These are phyloP conservation scores for Limnomonas spitsbergensis DNA, from an alignment of 139 green algal species.

Conservation along the genomic window DNA sequence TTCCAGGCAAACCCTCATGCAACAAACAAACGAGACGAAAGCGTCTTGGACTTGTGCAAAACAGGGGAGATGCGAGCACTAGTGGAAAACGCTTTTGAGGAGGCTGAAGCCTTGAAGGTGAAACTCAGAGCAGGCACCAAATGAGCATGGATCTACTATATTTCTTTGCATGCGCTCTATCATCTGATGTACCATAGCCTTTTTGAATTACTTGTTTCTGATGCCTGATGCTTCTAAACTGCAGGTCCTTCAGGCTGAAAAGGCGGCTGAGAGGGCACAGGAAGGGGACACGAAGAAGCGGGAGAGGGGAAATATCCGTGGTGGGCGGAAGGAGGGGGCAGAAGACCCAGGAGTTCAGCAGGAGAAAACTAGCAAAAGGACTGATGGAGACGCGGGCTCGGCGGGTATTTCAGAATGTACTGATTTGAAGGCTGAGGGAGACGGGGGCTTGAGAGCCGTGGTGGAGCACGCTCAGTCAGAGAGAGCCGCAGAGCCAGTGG, in stretches of 20 bases:
- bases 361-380: background rate
- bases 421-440: background rate
- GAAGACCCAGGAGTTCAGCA: background rate
- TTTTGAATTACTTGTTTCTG: background rate
- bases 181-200: background rate
- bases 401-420: background rate
- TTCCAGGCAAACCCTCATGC: conserved; percentile 51
- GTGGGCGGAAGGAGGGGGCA: background rate
- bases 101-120: background rate
- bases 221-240: background rate
- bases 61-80: conserved; percentile 18
- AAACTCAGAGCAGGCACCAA: too few species aligned
- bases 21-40: conserved; percentile 51
- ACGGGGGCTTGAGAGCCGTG: background rate
- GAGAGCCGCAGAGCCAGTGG: background rate
- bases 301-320: background rate
- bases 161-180: background rate
- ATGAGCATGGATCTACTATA: background rate
- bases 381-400: background rate
- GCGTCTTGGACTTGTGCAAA: conserved; percentile 44
- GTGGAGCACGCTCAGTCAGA: background rate
- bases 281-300: background rate
- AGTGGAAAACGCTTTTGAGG: background rate
- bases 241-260: background rate
- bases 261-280: background rate